These are phyloP conservation scores for Leccinum sublutescens DNA, from an alignment of 768 basidiomycete species.

Conservation along the genomic window DNA sequence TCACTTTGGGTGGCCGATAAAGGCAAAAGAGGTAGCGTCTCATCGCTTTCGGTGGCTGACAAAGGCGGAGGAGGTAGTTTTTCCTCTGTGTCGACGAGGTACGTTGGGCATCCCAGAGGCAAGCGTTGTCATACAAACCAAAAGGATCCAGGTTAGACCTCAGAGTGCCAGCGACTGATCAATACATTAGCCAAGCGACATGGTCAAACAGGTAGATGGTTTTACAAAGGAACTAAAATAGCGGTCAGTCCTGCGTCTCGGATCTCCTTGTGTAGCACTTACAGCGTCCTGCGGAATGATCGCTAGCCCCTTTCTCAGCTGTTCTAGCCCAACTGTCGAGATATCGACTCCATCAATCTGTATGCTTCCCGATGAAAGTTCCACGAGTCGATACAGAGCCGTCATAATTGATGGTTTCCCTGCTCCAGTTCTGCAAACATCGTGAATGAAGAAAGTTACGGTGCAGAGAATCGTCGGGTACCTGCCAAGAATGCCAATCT, in stretches of 20 bases:
- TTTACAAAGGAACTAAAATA: conserved; percentile 39
- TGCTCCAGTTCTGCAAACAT: conserved; percentile 62
- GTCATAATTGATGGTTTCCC: conserved; percentile 92
- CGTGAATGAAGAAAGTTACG: neutral
- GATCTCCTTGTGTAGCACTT: neutral
- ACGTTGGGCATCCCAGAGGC: conserved; percentile 83
- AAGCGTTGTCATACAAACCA: conserved; percentile 71
- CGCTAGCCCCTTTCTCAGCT: conserved; percentile 63
- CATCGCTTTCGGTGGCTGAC: conserved; percentile 36
- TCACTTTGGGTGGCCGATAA: conserved; percentile 39
- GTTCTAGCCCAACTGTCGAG: conserved; percentile 74
- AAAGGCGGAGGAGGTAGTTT: conserved; percentile 23
- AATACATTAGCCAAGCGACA: conserved; percentile 10
- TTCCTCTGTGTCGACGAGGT: conserved; percentile 61
- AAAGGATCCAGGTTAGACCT: conserved; percentile 92
- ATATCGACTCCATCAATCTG: conserved; percentile 82
- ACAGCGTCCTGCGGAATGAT: conserved; percentile 80
- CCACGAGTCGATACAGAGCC: conserved; percentile 82
- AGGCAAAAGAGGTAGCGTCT: conserved; percentile 13
- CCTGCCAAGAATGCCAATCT: conserved; percentile 87
- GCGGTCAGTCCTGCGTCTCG: neutral
- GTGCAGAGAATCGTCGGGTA: conserved; percentile 19
- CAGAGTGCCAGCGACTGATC: conserved; percentile 70
- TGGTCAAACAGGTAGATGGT: neutral
- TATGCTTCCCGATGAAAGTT: conserved; percentile 75